Evolutionary conservation across 192 early-diverging fungal species (phyloP).

Genomic region (Entomortierella lignicola): DNA sequence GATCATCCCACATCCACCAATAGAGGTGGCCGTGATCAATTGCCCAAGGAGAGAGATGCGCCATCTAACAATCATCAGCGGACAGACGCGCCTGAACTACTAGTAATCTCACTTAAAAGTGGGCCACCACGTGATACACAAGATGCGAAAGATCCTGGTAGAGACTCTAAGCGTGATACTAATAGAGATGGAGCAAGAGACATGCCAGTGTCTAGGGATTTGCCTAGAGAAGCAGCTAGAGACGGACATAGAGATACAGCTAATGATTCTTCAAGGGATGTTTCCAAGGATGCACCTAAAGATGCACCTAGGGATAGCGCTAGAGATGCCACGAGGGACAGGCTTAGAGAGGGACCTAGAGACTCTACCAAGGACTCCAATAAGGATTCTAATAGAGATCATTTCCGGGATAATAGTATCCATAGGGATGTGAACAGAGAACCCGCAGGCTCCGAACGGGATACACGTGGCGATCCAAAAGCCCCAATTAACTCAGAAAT

Average conservation of each 20-base stretch:
- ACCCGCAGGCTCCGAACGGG: not conserved
- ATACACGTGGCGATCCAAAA: slow-evolving; percentile 6
- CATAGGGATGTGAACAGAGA: slow-evolving; percentile 11
- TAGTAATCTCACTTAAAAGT: slow-evolving; percentile 32
- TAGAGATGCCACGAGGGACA: not conserved
- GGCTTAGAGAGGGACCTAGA: not conserved
- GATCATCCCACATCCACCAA: not conserved
- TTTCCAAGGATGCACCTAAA: not conserved
- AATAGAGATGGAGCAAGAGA: slow-evolving; percentile 3
- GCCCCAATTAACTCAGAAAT: not conserved
- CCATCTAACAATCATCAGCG: not conserved
- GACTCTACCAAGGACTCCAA: slow-evolving; percentile 8
- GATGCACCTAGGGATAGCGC: not conserved
- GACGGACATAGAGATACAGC: not conserved
- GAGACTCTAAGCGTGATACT: not conserved
- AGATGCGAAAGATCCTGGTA: not conserved
- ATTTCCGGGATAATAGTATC: slow-evolving; percentile 3
- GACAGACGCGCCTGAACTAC: slow-evolving; percentile 14
- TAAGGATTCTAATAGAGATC: slow-evolving; percentile 4
- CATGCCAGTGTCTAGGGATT: not conserved
- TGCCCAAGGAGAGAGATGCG: slow-evolving; percentile 4
- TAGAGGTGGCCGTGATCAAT: slow-evolving; percentile 2
- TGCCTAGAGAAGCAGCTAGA: not conserved
- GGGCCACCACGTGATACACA: slow-evolving; percentile 13
- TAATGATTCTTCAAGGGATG: not conserved